These are phyloP conservation scores for Diaporthe humulicola DNA, from an alignment of 2,329 filamentous ascomycete species.

Conservation along the genomic window DNA sequence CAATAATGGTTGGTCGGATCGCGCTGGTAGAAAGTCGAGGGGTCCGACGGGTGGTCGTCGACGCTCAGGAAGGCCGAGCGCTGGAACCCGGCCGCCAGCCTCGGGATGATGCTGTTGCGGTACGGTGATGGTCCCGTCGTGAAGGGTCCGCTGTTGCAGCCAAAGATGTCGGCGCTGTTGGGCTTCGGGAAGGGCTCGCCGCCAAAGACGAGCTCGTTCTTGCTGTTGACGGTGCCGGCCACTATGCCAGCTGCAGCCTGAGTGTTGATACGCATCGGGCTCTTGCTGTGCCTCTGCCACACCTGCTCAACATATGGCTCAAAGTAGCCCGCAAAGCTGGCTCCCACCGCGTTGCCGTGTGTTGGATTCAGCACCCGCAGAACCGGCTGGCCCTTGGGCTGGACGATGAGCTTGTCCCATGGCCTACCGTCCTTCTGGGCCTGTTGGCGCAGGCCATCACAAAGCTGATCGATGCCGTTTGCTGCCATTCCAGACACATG, in stretches of 20 bases:
- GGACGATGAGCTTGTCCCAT: conserved; percentile 71
- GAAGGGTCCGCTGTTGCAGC: conserved; percentile 75
- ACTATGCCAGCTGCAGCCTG: conserved; percentile 71
- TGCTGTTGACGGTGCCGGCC: conserved; percentile 59
- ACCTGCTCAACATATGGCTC: conserved; percentile 58
- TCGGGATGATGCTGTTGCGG: conserved; percentile 61
- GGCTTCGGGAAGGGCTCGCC: conserved; percentile 66
- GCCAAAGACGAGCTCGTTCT: conserved; percentile 54
- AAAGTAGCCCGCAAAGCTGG: conserved; percentile 59
- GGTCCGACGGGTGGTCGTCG: conserved; percentile 55
- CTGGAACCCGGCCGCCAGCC: conserved; percentile 63
- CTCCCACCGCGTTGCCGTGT: conserved; percentile 56
- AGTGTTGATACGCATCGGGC: conserved; percentile 71
- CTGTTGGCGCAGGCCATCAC: conserved; percentile 67
- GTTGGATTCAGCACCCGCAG: conserved; percentile 61
- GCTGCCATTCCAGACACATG: conserved; percentile 69
- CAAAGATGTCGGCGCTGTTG: conserved; percentile 73
- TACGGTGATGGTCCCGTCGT: conserved; percentile 54
- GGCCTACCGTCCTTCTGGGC: conserved; percentile 65
- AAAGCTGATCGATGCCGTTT: conserved; percentile 69
- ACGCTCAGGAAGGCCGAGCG: conserved; percentile 64
- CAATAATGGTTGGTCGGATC: conserved; percentile 70
- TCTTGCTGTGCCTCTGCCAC: conserved; percentile 54
- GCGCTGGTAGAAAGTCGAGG: conserved; percentile 53
- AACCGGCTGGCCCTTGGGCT: conserved; percentile 45